Conservation (phyloP, 2,329 filamentous ascomycete species). For the Pezicula carpinea region DNA sequence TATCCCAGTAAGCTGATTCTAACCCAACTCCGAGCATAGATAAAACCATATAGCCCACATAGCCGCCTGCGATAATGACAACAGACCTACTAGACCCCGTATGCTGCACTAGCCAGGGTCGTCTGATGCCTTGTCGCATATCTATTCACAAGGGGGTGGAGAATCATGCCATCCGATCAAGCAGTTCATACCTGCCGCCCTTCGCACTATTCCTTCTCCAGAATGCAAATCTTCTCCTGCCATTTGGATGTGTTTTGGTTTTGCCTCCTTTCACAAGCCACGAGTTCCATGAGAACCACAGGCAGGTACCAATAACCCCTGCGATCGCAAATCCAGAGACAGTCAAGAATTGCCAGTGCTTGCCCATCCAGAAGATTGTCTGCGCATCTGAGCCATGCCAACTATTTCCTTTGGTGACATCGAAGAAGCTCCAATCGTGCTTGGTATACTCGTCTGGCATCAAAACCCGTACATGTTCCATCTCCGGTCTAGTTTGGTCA, state of each 20-base stretch:
- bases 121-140: constrained; percentile 6
- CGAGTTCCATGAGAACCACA: constrained; percentile 26
- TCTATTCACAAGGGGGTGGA: background rate
- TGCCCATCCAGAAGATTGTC: constrained; percentile 45
- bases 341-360: constrained; percentile 33
- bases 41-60: background rate
- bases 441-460: constrained; percentile 68
- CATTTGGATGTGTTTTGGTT: constrained; percentile 8
- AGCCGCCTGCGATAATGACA: background rate
- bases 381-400: constrained; percentile 44
- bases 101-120: constrained; percentile 27
- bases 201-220: constrained; percentile 22
- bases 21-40: background rate
- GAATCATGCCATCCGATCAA: constrained; percentile 26
- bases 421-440: constrained; percentile 69
- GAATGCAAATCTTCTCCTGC: constrained; percentile 9
- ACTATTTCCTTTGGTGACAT: constrained; percentile 36
- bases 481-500: constrained; percentile 40
- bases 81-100: background rate
- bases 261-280: constrained; percentile 18
- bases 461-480: constrained; percentile 58
- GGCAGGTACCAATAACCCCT: constrained; percentile 18
- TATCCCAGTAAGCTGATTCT: background rate
- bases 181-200: constrained; percentile 25
- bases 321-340: constrained; percentile 29